Evolutionary conservation across 75 land plant genomes (phyloP), one percentile per base, ranked within the genome.

Genomic region (Cunninghamia lanceolata): DNA sequence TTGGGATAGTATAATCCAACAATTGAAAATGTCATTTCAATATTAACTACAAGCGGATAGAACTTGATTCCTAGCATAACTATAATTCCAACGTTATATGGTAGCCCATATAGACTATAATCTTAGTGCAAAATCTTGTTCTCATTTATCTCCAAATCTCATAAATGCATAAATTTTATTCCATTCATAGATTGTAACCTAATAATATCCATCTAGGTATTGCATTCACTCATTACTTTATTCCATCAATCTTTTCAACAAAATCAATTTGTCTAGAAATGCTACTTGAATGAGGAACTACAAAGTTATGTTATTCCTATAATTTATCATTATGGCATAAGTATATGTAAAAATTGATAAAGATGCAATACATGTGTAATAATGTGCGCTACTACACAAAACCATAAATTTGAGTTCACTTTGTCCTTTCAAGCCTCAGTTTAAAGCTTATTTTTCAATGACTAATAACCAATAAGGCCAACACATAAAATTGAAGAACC

Each of bases 161-260:
- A 84, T 73, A 74, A 85, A 85, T 85, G 86, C 86, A 68, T 85
- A 85, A 34, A 85, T 66, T 68, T 85, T 42, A 74, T 85, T 83
- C 19, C 86, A 83, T 85, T 85, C 86, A 85, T 63, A 28, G 40
- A 85, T 76, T 66, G 86, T 84, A 85, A 85, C 86, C 86, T 85
- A 84, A 40, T 11, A 81, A 39, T 1, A 40, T 32, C 82, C 52
- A 50, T 50, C 11, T 50, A 50, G 9, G 76, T 73, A 73, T 73
- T 11, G 76, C 38, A 73, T 73, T 73, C 3, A 14, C 76, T 73
- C 32, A 73, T 73, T 34, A 14, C 35, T 73, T 32, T 73, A 71
- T 71, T 71, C 74, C 74, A 71, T 71, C 30, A 73, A 73, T 11
- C 76, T 32, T 73, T 11, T 36, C 32, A 34, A 82, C 17, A 82